Evolutionary conservation across 164 flowering plant species (phyloP).

Genomic region (Sedum album): DNA sequence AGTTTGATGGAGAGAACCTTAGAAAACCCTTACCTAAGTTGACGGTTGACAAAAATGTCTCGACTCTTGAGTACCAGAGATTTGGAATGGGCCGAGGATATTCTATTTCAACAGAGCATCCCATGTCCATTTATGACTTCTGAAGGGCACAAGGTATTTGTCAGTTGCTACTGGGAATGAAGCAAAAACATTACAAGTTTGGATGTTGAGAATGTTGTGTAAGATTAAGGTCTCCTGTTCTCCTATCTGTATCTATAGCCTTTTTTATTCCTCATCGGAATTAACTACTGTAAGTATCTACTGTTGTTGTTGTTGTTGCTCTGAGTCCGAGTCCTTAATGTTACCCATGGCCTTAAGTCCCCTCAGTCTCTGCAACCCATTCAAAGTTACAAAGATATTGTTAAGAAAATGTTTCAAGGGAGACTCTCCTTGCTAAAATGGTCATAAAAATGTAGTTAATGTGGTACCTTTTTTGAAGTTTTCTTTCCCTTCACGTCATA

Average conservation of each 20-base stretch:
- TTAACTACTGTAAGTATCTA: neutral
- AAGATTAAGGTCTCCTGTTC: no score
- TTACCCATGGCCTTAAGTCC: conserved; percentile 1
- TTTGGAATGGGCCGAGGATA: no score
- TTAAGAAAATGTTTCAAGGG: neutral
- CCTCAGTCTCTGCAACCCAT: neutral
- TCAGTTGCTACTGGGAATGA: no score
- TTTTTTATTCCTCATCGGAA: neutral
- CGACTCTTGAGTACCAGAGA: no score
- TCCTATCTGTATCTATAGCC: neutral
- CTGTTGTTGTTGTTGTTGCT: neutral
- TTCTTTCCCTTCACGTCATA: conserved; percentile 91
- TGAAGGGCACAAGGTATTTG: no score
- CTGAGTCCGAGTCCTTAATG: neutral
- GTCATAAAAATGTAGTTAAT: neutral
- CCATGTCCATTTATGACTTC: no score
- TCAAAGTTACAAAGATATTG: neutral
- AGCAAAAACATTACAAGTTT: no score
- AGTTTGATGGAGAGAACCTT: no score
- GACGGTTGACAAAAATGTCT: no score
- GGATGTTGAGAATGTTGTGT: no score
- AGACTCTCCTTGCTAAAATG: neutral
- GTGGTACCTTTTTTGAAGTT: conserved; percentile 68
- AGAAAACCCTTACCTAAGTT: no score
- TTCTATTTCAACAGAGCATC: no score